Evolutionary conservation across 257 asterid genomes (phyloP).

Genomic region (Linaria vulgaris): DNA sequence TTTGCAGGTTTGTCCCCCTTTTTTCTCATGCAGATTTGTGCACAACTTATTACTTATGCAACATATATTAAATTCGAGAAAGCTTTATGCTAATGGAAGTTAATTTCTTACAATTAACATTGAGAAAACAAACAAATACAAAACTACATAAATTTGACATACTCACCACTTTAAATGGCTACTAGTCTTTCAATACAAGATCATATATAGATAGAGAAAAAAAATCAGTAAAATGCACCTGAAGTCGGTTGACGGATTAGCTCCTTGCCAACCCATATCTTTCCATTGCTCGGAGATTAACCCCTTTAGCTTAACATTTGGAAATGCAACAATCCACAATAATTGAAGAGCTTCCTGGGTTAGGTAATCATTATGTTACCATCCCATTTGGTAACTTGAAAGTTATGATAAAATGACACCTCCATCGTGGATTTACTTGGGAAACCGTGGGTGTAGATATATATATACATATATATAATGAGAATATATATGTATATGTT

Average conservation of each 20-base stretch:
- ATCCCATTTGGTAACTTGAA: constrained; percentile 5
- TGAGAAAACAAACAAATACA: too few relatives aligned
- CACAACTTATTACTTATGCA: not conserved
- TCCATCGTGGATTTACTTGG: too few relatives aligned
- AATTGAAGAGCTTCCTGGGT: constrained; percentile 73
- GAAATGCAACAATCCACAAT: constrained; percentile 75
- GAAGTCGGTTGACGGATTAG: constrained; percentile 91
- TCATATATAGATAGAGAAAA: not conserved
- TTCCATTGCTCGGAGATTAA: constrained; percentile 95
- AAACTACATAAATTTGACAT: too few relatives aligned
- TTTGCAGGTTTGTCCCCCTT: too few relatives aligned
- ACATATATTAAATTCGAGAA: not conserved
- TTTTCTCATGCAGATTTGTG: not conserved
- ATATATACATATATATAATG: too few relatives aligned
- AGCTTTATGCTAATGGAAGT: too few relatives aligned
- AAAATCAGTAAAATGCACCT: constrained; percentile 46
- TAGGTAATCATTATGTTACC: constrained; percentile 23
- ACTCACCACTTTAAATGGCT: too few relatives aligned
- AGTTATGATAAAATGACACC: too few relatives aligned
- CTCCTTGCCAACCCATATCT: constrained; percentile 99
- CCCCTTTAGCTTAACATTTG: constrained; percentile 65
- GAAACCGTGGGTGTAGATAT: too few relatives aligned
- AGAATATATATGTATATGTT: too few relatives aligned
- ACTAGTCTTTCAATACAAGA: too few relatives aligned
- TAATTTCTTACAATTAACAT: too few relatives aligned